Evolutionary conservation across 2,329 filamentous ascomycete genomes (phyloP).

Genomic region (Cordyceps militaris): DNA sequence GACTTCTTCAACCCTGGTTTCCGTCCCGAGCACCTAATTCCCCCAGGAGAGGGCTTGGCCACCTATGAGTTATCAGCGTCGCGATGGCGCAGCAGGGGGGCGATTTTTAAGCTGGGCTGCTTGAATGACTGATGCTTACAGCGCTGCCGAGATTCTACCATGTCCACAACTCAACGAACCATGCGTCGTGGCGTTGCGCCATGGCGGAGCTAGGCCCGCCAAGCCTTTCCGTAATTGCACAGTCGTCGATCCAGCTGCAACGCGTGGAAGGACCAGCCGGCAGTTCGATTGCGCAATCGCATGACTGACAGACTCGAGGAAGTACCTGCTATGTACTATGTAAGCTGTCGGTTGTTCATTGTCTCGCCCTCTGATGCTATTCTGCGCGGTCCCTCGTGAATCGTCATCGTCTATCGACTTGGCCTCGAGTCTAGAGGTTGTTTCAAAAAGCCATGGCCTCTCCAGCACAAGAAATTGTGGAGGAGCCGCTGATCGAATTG

Average conservation of each 20-base stretch:
- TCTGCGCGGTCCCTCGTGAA: background rate
- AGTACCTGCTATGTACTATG: background rate
- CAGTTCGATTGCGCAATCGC: conserved; percentile 4
- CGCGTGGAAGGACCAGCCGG: background rate
- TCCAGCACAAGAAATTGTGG: background rate
- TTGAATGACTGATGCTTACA: conserved; percentile 8
- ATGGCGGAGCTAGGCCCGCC: background rate
- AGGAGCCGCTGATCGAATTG: background rate
- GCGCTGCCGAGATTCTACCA: background rate
- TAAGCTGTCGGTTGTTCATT: background rate
- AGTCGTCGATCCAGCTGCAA: conserved; percentile 1
- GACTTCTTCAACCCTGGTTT: background rate
- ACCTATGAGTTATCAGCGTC: background rate
- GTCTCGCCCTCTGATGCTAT: background rate
- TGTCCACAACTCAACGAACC: background rate
- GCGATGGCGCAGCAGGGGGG: background rate
- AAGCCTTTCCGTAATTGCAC: conserved; percentile 1
- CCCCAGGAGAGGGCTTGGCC: background rate
- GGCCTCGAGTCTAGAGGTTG: background rate
- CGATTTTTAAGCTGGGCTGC: background rate
- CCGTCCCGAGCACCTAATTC: background rate
- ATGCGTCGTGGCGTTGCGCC: background rate
- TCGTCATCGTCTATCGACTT: background rate
- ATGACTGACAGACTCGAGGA: background rate
- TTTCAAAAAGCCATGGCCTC: background rate